phyloP scores from a whole-genome alignment of 1,284 basidiomycete species.

The Polyporus tsugae region DNA sequence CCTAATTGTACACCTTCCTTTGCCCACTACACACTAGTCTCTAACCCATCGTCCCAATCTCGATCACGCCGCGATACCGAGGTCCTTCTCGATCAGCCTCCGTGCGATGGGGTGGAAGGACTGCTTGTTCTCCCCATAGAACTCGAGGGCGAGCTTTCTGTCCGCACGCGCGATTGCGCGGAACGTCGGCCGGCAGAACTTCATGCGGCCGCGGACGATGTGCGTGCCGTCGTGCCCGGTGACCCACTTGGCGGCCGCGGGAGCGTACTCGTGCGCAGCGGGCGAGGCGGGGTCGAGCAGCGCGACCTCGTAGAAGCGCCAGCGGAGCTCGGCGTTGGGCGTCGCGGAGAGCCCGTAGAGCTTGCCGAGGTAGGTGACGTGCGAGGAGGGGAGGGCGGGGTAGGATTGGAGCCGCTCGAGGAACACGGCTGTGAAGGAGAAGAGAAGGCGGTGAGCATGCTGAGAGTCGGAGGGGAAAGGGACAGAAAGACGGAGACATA shows the following conservation, averaged over 20 bases:
- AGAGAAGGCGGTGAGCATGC: neutral
- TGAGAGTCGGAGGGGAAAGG: neutral
- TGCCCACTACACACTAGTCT: neutral
- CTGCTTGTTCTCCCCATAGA: slow-evolving; percentile 59
- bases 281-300: slow-evolving; percentile 57
- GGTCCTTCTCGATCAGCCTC: slow-evolving; percentile 69
- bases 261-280: slow-evolving; percentile 57
- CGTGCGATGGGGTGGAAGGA: slow-evolving; percentile 83
- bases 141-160: slow-evolving; percentile 65
- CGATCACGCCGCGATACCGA: slow-evolving; percentile 7
- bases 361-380: slow-evolving; percentile 62
- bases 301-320: slow-evolving; percentile 75
- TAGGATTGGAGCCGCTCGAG: slow-evolving; percentile 73
- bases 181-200: slow-evolving; percentile 81
- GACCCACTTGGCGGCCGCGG: slow-evolving; percentile 72
- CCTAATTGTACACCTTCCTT: slow-evolving; percentile 11
- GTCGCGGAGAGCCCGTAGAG: slow-evolving; percentile 63
- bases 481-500: slow-evolving; percentile 22
- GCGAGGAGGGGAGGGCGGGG: slow-evolving; percentile 59
- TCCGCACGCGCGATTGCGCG: slow-evolving; percentile 65
- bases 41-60: neutral
- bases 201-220: slow-evolving; percentile 80
- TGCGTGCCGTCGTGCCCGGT: slow-evolving; percentile 67
- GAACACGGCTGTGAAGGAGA: slow-evolving; percentile 65
- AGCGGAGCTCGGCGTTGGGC: slow-evolving; percentile 75